phyloP scores from a whole-genome alignment of 2,329 filamentous ascomycete species.

The Claviceps purpurea region DNA sequence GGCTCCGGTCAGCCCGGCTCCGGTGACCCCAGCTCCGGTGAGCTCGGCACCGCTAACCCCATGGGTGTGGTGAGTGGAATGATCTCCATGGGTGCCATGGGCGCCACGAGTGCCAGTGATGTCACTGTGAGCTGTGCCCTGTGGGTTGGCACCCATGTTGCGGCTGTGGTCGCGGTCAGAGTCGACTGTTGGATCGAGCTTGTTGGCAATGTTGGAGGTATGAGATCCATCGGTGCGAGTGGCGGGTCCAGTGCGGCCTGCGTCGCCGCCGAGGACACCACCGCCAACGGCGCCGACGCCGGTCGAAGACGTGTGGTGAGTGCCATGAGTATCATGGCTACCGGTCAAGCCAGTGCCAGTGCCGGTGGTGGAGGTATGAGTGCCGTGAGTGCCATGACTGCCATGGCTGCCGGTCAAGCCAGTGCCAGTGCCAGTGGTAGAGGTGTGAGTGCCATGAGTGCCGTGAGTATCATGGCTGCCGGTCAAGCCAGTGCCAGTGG shows the following conservation, averaged over 20 bases:
- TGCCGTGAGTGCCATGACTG: constrained; percentile 1
- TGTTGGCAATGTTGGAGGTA: constrained; percentile 32
- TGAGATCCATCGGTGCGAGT: constrained; percentile 31
- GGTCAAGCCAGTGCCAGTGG: constrained; percentile 4
- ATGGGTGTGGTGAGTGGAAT: constrained; percentile 8
- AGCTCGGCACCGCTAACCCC: no score
- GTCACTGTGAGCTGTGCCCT: constrained; percentile 8
- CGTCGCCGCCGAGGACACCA: constrained; percentile 6
- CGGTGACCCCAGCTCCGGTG: no score
- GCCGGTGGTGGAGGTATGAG: constrained; percentile 8
- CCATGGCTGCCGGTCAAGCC: constrained; percentile 8
- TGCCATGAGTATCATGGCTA: constrained; percentile 2
- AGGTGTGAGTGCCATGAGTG: not conserved
- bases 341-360: constrained; percentile 10
- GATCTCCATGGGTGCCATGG: constrained; percentile 6
- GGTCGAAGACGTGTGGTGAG: not conserved
- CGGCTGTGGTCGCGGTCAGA: constrained; percentile 32
- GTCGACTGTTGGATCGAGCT: constrained; percentile 40
- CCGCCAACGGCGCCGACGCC: constrained; percentile 13
- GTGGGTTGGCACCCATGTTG: constrained; percentile 20
- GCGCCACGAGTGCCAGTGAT: constrained; percentile 3
- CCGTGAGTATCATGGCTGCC: not conserved
- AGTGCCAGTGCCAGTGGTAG: constrained; percentile 5
- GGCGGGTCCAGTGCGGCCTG: constrained; percentile 15
- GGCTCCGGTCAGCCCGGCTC: no score